Evolutionary conservation across 1,139 yeast genomes (phyloP).

Genomic region (Kazachstania sp.): DNA sequence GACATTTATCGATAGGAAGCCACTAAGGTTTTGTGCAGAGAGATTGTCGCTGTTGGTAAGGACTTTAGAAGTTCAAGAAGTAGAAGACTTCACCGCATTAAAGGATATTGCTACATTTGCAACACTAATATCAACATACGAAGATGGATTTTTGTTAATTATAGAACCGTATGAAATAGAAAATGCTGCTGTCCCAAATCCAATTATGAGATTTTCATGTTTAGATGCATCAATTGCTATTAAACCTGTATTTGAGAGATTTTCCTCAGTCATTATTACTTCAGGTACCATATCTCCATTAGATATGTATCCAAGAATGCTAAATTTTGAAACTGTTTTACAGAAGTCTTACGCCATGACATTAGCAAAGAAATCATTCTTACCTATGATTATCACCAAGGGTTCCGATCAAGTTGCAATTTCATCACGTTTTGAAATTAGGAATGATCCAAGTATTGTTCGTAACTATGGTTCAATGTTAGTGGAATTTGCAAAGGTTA

Average conservation of each 20-base stretch:
- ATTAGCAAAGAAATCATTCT: conserved; percentile 78
- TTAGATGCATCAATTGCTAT: conserved; percentile 96
- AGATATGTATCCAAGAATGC: conserved; percentile 98
- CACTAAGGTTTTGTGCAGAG: conserved; percentile 85
- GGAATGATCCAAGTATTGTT: conserved; percentile 96
- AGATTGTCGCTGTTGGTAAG: conserved; percentile 79
- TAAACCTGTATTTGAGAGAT: conserved; percentile 90
- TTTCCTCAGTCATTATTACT: conserved; percentile 89
- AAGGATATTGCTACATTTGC: conserved; percentile 97
- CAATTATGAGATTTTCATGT: conserved; percentile 89
- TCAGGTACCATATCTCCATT: conserved; percentile 97
- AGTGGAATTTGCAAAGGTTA: conserved; percentile 85
- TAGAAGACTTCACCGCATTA: conserved; percentile 86
- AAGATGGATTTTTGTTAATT: conserved; percentile 81
- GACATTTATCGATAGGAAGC: conserved; percentile 87
- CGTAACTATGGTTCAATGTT: conserved; percentile 90
- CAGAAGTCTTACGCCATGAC: conserved; percentile 97
- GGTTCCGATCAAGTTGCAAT: conserved; percentile 98
- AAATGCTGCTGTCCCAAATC: conserved; percentile 95
- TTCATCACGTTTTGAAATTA: conserved; percentile 88
- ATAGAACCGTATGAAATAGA: conserved; percentile 96
- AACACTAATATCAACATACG: conserved; percentile 89
- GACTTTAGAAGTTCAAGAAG: conserved; percentile 76
- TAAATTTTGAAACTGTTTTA: conserved; percentile 86
- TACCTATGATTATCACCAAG: conserved; percentile 93